Base-by-base conservation (phyloP, 2,329 filamentous ascomycete genomes). In the Alternaria conjuncta region DNA sequence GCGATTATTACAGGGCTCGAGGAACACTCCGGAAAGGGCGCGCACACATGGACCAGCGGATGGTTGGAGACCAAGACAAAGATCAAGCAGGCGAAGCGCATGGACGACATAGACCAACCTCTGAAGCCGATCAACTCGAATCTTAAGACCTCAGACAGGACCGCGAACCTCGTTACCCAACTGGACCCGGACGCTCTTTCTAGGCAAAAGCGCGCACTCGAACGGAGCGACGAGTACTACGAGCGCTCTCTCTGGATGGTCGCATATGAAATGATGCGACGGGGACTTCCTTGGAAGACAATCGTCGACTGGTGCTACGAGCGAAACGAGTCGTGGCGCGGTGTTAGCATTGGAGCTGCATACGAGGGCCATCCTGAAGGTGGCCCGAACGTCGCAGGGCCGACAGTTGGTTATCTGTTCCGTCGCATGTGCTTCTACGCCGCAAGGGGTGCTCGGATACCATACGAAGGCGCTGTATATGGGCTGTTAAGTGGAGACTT, bases 41-140 rank as follows among this genome's bases (percentile, higher is more conserved):
- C 72, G 20, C 70, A 76, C n/a, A 89, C 94, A 10, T 92, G 96
- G 82, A 89, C 92, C 26, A 90, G 94, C 77, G 95, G 95, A 44
- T 97, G 94, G 92, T 88, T 97, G 66, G 93, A 97, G 78, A 97
- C 96, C 0, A 92, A 94, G 67, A 89, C 92, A 62, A 90, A 90
- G 51, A 93, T 99, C 80, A 99, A 99, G 83, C 87, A 92, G 60
- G 89, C 93, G 77, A 99, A 98, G 83, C 89, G 91, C 61, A 82
- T 96, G 68, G 87, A 92, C 63, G 71, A 70, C 25, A 50, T 61
- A 45, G 76, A 75, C n/a, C 61, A 68, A 25, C 76, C 75, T 12
- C 50, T 79, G 47, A 60, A 65, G 65, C 68, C 62, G 25, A 71
- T 61, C 63, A 86, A 86, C 36, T 85, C 88, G 51, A 84, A 86